Evolutionary conservation across 345 rosid genomes (phyloP), one percentile per base, ranked within the genome.

Genomic region (Euphorbia lathyris): DNA sequence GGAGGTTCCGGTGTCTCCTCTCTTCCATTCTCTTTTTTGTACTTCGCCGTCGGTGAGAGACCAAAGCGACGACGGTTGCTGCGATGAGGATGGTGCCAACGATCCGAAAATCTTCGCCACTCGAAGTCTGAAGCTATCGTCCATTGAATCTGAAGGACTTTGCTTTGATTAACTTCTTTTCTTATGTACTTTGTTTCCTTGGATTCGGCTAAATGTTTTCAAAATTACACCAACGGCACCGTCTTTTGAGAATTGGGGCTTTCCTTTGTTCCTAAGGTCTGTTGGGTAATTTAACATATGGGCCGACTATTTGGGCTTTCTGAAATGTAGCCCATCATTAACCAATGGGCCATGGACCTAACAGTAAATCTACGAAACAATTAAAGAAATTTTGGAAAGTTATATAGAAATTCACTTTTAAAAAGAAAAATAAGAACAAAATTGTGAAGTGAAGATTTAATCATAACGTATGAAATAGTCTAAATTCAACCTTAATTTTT

Each of bases 91-190:
- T 27, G 82, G 67, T 11, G 80, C 78, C 23, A 90, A 86, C 3
- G 93, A 85, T 38, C 90, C 92, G 74, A 88, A 90, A 55, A 79
- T 77, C 67, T 70, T 83, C 14, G 73, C 80, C 3, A 88, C 96
- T 32, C 88, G 90, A 17, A 40, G 77, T 55, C 68, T 85, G 74
- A 88, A 88, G 61, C 74, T 80, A 26, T 83, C 86, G 59, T 75
- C 87, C 80, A 83, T 78, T n/a, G n/a, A n/a, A n/a, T n/a, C n/a
- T n/a, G n/a, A n/a, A 6, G 45, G 45, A 40, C 45, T 40, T 10
- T 40, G 9, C 45, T 32, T 32, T 32, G 36, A 32, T 32, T 32
- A 32, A 32, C 5, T 32, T 32, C 36, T 32, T n/a, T n/a, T n/a
- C n/a, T n/a, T n/a, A n/a, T n/a, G n/a, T n/a, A n/a, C n/a, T n/a